Evolutionary conservation across 2,329 filamentous ascomycete genomes (phyloP), one percentile per base, ranked within the genome.

Genomic region (Coniochaeta sp.): DNA sequence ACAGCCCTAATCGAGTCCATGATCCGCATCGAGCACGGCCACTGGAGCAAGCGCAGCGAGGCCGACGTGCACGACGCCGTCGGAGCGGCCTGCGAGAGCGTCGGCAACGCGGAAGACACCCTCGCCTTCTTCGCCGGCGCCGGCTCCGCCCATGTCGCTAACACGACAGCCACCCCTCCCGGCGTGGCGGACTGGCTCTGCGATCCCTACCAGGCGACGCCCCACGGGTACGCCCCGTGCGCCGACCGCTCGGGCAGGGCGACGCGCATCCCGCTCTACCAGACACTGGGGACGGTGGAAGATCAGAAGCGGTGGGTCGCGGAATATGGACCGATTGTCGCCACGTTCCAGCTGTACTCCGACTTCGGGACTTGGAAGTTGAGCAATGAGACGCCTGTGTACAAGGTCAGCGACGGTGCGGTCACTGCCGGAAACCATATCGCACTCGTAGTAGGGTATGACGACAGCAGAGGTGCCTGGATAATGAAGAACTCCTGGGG

Each of bases 401-500:
- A 65, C 24, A 47, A 36, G 31, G 63, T 59, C 59, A 61, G 64
- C 19, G 60, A 60, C 2, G 58, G 58, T 3, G 26, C 62, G 1
- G 47, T n/a, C 24, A 34, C 58, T 17, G 58, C 60, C 3, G 65
- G 64, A 1, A 64, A 65, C 24, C 65, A 67, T 24, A 59, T 65
- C 6, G 62, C 64, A 14, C 34, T 67, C 3, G 52, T 67, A 9
- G 63, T 65, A 1, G 65, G 65, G 6, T 67, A 64, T 38, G 62
- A 65, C 31, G 65, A 65, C 17, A 47, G 34, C 5, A 62, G 50
- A 58, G 54, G 60, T 58, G 64, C 62, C n/a, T 67, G 65, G 64
- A 59, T 67, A 11, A 57, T 67, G 54, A 67, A 67, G 58, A 67
- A 67, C 40, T 65, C 64, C 3, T 67, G 65, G 65, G 65, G 65